Base-by-base conservation (phyloP, 257 asterid genomes). In the Nemophila menziesii region DNA sequence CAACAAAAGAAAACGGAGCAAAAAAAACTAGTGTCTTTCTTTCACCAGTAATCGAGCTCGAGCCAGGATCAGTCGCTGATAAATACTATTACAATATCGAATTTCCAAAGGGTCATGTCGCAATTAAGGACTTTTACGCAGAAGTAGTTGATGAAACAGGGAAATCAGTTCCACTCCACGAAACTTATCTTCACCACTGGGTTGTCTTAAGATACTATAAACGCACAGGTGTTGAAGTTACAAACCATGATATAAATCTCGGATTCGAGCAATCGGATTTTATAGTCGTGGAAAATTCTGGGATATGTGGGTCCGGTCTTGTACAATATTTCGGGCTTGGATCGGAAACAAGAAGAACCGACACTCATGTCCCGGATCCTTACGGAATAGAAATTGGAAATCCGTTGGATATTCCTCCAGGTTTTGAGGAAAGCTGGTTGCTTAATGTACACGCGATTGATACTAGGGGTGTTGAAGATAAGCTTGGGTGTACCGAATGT, bases 101-200 rank as follows among this genome's bases (percentile, higher is more conserved):
- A 48, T 84, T 80, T 49, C 90, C 95, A 12, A 64, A 46, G 56
- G 93, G 93, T 16, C 95, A 84, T 55, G 56, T 84, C 38, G 92
- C 80, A 4, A 19, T 80, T 63, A 84, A 80, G 73, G 54, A 54
- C 24, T 84, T 80, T 34, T 8, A 59, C 34, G 92, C 77, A 2
- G 95, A 84, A 49, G 77, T 84, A 36, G 23, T 80, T 17, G 95
- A 80, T 39, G 82, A 77, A 54, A 46, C 63, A 1, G 79, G 82
- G 34, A 77, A 64, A 26, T 14, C 93, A 1, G 22, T 84, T 52
- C 84, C 93, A 1, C 95, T 84, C 20, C 63, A 64, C 4, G 92
- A 80, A 49, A 75, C 92, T 2, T 84, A 77, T 67, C 79, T 80
- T 54, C 95, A 84, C 45, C 95, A 84, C 33, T 84, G 93, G 93